Percentiles rank a stretch among this genome's conserved stretches.
phyloP scores from a whole-genome alignment of 2,329 filamentous ascomycete genomes.

The Calonectria ilicicola region DNA sequence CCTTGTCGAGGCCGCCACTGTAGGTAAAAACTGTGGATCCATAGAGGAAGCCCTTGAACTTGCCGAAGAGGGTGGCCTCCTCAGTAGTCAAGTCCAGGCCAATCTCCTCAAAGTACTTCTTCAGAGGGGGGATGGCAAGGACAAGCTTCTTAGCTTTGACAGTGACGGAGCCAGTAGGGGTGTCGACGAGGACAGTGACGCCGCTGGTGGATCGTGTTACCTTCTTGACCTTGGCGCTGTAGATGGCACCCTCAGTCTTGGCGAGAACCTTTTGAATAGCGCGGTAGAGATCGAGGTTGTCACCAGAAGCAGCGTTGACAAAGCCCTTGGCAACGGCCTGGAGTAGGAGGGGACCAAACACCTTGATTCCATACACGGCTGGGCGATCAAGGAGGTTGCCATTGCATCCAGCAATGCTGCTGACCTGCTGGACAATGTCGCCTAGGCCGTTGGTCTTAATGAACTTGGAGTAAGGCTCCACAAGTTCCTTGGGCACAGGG shows the following conservation, averaged over 20 bases:
- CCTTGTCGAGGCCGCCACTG: not conserved
- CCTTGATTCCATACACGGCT: constrained; percentile 9
- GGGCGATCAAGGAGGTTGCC: constrained; percentile 6
- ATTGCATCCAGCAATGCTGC: not conserved
- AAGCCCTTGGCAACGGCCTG: not conserved
- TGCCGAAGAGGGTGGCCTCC: constrained; percentile 28
- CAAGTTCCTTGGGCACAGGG: constrained; percentile 12
- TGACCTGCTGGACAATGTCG: constrained; percentile 3
- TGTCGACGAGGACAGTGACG: not conserved
- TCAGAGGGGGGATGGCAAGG: constrained; percentile 31
- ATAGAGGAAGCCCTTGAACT: constrained; percentile 26
- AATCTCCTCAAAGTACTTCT: constrained; percentile 24
- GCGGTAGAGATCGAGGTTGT: constrained; percentile 12
- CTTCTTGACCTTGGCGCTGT: not conserved
- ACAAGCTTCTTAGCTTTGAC: constrained; percentile 31
- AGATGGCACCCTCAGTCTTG: not conserved
- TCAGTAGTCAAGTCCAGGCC: constrained; percentile 1
- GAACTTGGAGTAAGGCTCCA: constrained; percentile 10
- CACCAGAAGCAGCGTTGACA: constrained; percentile 6
- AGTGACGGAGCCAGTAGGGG: not conserved
- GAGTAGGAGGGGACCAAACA: not conserved
- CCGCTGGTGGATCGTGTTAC: not conserved
- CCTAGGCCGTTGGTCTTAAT: not conserved
- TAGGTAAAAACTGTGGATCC: constrained; percentile 21
- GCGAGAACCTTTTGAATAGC: not conserved